Evolutionary conservation across 2,329 filamentous ascomycete genomes (phyloP).

Genomic region (Trichoderma aggressivum): DNA sequence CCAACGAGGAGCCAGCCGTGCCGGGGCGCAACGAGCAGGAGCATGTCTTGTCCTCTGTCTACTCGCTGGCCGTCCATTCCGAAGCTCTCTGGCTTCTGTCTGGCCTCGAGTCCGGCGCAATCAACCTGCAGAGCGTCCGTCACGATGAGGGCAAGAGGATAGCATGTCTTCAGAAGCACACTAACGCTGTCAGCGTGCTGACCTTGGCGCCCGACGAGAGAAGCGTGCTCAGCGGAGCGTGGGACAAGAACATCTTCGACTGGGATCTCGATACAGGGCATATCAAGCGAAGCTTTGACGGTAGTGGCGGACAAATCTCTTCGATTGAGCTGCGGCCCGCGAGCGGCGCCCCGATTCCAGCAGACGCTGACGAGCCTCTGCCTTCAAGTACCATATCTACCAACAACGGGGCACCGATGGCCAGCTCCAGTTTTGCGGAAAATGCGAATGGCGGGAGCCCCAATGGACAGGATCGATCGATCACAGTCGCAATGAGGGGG

Average conservation of each 20-base stretch:
- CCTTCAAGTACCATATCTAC: conserved; percentile 69
- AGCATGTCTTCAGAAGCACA: conserved; percentile 74
- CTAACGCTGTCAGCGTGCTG: conserved; percentile 86
- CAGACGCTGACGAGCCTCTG: conserved; percentile 60
- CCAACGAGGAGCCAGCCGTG: conserved; percentile 76
- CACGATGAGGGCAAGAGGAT: conserved; percentile 95
- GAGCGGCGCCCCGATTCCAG: conserved; percentile 70
- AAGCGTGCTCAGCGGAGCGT: conserved; percentile 85
- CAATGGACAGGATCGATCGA: conserved; percentile 19
- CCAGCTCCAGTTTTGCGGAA: conserved; percentile 46
- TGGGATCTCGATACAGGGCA: conserved; percentile 92
- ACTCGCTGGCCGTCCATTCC: conserved; percentile 87
- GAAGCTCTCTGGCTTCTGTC: conserved; percentile 89
- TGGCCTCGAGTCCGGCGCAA: conserved; percentile 83
- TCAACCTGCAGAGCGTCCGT: conserved; percentile 88
- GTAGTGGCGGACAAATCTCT: conserved; percentile 79
- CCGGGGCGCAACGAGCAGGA: conserved; percentile 51
- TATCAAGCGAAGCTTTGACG: conserved; percentile 70
- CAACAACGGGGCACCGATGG: conserved; percentile 63
- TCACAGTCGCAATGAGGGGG: conserved; percentile 42
- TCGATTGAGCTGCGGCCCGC: conserved; percentile 81
- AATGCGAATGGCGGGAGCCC: conserved; percentile 23
- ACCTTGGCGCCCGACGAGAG: conserved; percentile 79
- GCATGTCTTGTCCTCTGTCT: conserved; percentile 77
- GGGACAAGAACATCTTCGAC: conserved; percentile 91